A percentile compares a stretch with the other conserved stretches of the same genome.
Evolutionary conservation across 495 filamentous ascomycete genomes (phyloP).

Genomic region (Sphaerosporella brunnea): DNA sequence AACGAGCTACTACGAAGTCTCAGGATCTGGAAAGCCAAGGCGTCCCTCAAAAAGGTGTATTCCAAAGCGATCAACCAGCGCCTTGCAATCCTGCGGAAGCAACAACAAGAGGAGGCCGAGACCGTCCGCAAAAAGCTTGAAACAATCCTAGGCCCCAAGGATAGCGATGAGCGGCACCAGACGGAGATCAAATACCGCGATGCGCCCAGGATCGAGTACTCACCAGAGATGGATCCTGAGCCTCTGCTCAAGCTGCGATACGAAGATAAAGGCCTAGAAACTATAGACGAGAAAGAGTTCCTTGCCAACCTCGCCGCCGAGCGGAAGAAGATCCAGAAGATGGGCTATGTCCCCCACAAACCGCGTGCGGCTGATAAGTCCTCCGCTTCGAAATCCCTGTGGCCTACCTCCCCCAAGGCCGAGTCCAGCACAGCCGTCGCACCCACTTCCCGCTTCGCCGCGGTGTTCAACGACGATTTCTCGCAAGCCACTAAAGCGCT

Average conservation of each 20-base stretch:
- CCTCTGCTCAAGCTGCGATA: slow-evolving; percentile 47
- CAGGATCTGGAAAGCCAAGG: slow-evolving; percentile 76
- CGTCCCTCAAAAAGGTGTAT: slow-evolving; percentile 64
- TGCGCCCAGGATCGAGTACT: slow-evolving; percentile 12
- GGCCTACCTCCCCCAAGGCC: slow-evolving; percentile 31
- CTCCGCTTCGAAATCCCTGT: slow-evolving; percentile 9
- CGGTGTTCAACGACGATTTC: slow-evolving; percentile 60
- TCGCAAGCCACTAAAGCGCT: slow-evolving; percentile 79
- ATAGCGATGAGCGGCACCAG: too few relatives aligned
- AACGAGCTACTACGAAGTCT: slow-evolving; percentile 75
- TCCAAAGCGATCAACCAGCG: slow-evolving; percentile 59
- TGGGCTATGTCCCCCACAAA: slow-evolving; percentile 50
- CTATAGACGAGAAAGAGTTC: slow-evolving; percentile 44
- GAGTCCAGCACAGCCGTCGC: slow-evolving; percentile 32
- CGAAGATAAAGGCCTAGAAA: slow-evolving; percentile 49
- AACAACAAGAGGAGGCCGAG: slow-evolving; percentile 54
- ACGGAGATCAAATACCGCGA: too few relatives aligned
- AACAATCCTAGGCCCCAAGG: slow-evolving; percentile 24
- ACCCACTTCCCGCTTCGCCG: slow-evolving; percentile 53
- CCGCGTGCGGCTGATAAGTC: slow-evolving; percentile 36
- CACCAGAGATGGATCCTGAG: slow-evolving; percentile 46
- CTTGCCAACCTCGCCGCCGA: slow-evolving; percentile 43
- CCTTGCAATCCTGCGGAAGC: slow-evolving; percentile 45
- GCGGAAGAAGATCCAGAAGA: slow-evolving; percentile 44
- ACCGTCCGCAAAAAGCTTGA: slow-evolving; percentile 40